phyloP scores from a whole-genome alignment of 1,284 basidiomycete genomes.

The Somion occarium region DNA sequence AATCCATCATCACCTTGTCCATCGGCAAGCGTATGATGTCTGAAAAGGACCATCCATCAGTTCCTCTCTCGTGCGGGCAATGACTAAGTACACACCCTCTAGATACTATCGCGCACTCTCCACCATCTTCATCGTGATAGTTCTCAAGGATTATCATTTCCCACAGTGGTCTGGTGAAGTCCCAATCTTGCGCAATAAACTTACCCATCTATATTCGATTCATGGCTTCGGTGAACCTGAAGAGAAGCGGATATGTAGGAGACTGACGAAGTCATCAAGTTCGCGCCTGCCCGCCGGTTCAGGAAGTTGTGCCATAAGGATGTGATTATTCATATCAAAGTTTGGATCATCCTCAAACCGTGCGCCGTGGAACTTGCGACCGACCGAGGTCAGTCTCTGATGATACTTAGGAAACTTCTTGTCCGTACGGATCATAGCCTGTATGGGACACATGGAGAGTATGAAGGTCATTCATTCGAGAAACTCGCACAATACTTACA shows the following conservation, averaged over 20 bases:
- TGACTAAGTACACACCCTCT: conserved; percentile 24
- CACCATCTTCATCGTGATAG: conserved; percentile 25
- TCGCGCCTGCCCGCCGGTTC: conserved; percentile 25
- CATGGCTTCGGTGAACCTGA: neutral
- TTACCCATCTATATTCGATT: conserved; percentile 23
- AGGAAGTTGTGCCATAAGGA: conserved; percentile 17
- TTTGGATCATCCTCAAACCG: conserved; percentile 25
- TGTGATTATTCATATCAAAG: conserved; percentile 22
- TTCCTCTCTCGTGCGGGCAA: neutral
- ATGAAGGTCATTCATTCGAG: too few relatives aligned
- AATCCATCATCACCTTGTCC: conserved; percentile 23
- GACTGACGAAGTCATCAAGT: conserved; percentile 22
- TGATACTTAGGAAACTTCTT: conserved; percentile 25
- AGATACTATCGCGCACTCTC: conserved; percentile 21
- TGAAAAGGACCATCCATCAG: conserved; percentile 6
- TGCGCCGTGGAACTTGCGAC: conserved; percentile 22
- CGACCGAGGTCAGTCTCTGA: conserved; percentile 21
- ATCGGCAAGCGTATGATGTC: conserved; percentile 25
- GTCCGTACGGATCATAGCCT: conserved; percentile 11
- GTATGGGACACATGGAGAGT: neutral
- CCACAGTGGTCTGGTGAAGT: conserved; percentile 24
- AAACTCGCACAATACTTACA: conserved; percentile 12
- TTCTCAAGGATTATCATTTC: conserved; percentile 25
- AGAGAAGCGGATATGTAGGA: neutral
- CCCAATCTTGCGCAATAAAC: conserved; percentile 28